These are phyloP conservation scores for Ustilago hordei DNA, from an alignment of 1,284 basidiomycete genomes.

Conservation along the genomic window DNA sequence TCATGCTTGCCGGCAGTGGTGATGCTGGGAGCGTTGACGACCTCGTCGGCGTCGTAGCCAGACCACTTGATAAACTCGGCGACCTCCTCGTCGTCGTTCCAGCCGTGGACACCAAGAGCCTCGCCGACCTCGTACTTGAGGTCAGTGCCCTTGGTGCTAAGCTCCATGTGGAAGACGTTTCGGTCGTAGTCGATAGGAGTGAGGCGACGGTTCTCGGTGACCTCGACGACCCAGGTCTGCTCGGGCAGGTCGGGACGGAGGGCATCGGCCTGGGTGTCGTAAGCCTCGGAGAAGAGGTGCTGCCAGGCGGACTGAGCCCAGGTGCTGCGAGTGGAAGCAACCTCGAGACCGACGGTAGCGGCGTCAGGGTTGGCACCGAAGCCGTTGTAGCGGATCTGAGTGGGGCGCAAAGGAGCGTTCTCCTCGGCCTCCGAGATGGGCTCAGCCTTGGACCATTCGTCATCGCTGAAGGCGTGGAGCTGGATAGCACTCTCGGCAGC, in stretches of 20 bases:
- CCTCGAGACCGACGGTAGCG: slow-evolving; percentile 51
- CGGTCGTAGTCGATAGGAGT: slow-evolving; percentile 96
- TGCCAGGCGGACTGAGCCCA: slow-evolving; percentile 69
- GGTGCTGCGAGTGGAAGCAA: slow-evolving; percentile 52
- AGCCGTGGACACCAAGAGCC: slow-evolving; percentile 95
- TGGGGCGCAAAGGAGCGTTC: slow-evolving; percentile 55
- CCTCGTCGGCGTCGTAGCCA: slow-evolving; percentile 82
- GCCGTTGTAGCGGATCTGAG: slow-evolving; percentile 64
- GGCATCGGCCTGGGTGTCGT: slow-evolving; percentile 51
- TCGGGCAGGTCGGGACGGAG: slow-evolving; percentile 85
- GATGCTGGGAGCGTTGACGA: slow-evolving; percentile 83
- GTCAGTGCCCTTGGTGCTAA: slow-evolving; percentile 90
- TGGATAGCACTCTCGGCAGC: slow-evolving; percentile 52
- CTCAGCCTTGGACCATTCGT: slow-evolving; percentile 58
- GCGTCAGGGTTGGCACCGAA: slow-evolving; percentile 56
- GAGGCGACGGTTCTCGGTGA: slow-evolving; percentile 91
- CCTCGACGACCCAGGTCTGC: slow-evolving; percentile 91
- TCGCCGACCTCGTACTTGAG: slow-evolving; percentile 96
- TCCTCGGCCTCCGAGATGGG: slow-evolving; percentile 58
- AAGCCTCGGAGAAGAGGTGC: slow-evolving; percentile 69
- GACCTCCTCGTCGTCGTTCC: slow-evolving; percentile 93
- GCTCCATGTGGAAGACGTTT: slow-evolving; percentile 98
- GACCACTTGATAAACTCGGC: slow-evolving; percentile 91
- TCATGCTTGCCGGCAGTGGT: slow-evolving; percentile 70
- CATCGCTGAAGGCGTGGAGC: slow-evolving; percentile 50